A percentile compares a stretch with the other conserved stretches of the same genome.
Conservation (phyloP, 2,329 filamentous ascomycete species). For the Dactylellina sp. region DNA sequence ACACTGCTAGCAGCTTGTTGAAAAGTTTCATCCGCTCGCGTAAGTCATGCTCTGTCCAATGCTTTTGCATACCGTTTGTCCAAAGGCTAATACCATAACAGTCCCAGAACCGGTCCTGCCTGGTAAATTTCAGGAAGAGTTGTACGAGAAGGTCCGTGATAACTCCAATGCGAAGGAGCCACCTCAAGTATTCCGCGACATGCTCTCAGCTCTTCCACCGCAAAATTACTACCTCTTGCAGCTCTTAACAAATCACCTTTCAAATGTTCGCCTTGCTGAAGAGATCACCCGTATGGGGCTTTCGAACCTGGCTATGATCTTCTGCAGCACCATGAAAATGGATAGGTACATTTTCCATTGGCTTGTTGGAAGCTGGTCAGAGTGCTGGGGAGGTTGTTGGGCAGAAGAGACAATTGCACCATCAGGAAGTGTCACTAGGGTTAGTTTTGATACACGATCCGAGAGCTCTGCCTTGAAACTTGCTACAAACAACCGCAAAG, state of each 20-base stretch:
- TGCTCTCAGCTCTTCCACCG: slow-evolving; percentile 60
- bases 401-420: slow-evolving; percentile 56
- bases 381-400: slow-evolving; percentile 60
- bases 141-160: slow-evolving; percentile 60
- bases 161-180: slow-evolving; percentile 58
- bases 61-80: background rate
- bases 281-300: slow-evolving; percentile 61
- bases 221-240: slow-evolving; percentile 61
- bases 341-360: slow-evolving; percentile 61
- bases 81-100: slow-evolving; percentile 25
- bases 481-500: slow-evolving; percentile 18
- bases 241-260: slow-evolving; percentile 60
- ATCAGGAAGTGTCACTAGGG: slow-evolving; percentile 17
- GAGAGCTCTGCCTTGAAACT: slow-evolving; percentile 22
- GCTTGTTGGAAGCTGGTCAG: slow-evolving; percentile 60
- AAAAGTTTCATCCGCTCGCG: slow-evolving; percentile 60
- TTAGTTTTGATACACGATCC: slow-evolving; percentile 42
- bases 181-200: slow-evolving; percentile 60
- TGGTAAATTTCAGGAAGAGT: slow-evolving; percentile 59
- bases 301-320: slow-evolving; percentile 61
- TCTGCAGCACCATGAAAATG: slow-evolving; percentile 60
- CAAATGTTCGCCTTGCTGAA: slow-evolving; percentile 59
- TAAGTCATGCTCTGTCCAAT: slow-evolving; percentile 31
- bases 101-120: slow-evolving; percentile 60
- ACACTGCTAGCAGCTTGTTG: slow-evolving; percentile 60